phyloP scores from a whole-genome alignment of 2,329 filamentous ascomycete species.

The Monosporascus sp. region DNA sequence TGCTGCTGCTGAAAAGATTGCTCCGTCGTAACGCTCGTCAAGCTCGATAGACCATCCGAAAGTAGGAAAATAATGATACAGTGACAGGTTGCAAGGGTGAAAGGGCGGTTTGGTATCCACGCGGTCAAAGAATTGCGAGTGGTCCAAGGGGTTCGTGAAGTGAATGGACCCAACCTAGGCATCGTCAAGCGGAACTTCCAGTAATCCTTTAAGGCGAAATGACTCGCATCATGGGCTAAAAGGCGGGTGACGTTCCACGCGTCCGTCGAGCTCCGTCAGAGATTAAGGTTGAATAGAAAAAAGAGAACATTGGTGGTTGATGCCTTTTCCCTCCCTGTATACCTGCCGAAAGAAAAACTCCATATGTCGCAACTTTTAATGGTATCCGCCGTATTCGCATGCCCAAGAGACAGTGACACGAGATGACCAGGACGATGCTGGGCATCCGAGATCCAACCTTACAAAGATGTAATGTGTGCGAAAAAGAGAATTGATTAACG shows the following conservation, averaged over 20 bases:
- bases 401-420: constrained; percentile 19
- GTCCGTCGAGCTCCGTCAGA: constrained; percentile 16
- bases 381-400: constrained; percentile 25
- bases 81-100: constrained; percentile 25
- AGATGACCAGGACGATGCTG: constrained; percentile 16
- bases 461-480: constrained; percentile 6
- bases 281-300: constrained; percentile 16
- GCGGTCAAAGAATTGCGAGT: constrained; percentile 18
- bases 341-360: constrained; percentile 29
- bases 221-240: constrained; percentile 8
- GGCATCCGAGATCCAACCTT: constrained; percentile 13
- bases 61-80: constrained; percentile 32
- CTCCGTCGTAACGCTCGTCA: constrained; percentile 31
- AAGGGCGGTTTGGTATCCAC: constrained; percentile 26
- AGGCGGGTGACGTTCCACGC: constrained; percentile 2
- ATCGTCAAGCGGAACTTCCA: constrained; percentile 18
- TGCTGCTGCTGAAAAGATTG: constrained; percentile 17
- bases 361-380: constrained; percentile 25
- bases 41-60: constrained; percentile 27
- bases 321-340: constrained; percentile 30
- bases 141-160: constrained; percentile 18
- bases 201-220: constrained; percentile 9
- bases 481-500: constrained; percentile 6
- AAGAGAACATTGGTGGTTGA: constrained; percentile 23
- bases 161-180: constrained; percentile 12